Percentiles rank a stretch among this genome's conserved stretches.
phyloP scores from a whole-genome alignment of 192 early-diverging fungal genomes.

The Coemansia umbellata region DNA sequence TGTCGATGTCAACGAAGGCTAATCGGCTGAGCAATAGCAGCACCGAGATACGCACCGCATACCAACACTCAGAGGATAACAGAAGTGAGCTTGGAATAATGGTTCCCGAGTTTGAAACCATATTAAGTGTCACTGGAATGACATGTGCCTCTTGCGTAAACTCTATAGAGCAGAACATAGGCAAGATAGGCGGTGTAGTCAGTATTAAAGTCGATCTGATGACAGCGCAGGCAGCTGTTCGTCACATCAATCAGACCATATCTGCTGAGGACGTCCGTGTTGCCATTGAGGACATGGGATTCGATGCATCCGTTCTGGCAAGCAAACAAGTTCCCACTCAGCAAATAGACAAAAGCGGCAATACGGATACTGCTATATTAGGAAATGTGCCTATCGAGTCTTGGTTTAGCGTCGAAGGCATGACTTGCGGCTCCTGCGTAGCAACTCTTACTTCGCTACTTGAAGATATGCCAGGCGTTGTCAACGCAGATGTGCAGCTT shows the following conservation, averaged over 20 bases:
- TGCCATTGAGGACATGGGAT: slow-evolving; percentile 71
- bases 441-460: slow-evolving; percentile 75
- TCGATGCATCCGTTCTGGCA: slow-evolving; percentile 55
- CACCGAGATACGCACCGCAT: slow-evolving; percentile 11
- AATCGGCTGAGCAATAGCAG: slow-evolving; percentile 14
- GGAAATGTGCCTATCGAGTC: slow-evolving; percentile 30
- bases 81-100: background rate
- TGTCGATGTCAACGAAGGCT: no score
- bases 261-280: slow-evolving; percentile 41
- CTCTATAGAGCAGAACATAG: slow-evolving; percentile 55
- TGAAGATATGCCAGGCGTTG: slow-evolving; percentile 57
- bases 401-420: slow-evolving; percentile 67
- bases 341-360: background rate
- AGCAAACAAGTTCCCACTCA: slow-evolving; percentile 14
- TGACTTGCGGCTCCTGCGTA: slow-evolving; percentile 96
- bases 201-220: slow-evolving; percentile 63
- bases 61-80: background rate
- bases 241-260: slow-evolving; percentile 25
- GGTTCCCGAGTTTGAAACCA: slow-evolving; percentile 43
- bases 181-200: slow-evolving; percentile 47
- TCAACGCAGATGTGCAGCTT: slow-evolving; percentile 73
- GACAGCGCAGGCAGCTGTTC: slow-evolving; percentile 57
- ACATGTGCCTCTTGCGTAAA: slow-evolving; percentile 84
- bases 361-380: slow-evolving; percentile 4
- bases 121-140: slow-evolving; percentile 70